These are phyloP conservation scores for Dothideomycetes sp. DNA, from an alignment of 2,329 filamentous ascomycete genomes.

Conservation along the genomic window DNA sequence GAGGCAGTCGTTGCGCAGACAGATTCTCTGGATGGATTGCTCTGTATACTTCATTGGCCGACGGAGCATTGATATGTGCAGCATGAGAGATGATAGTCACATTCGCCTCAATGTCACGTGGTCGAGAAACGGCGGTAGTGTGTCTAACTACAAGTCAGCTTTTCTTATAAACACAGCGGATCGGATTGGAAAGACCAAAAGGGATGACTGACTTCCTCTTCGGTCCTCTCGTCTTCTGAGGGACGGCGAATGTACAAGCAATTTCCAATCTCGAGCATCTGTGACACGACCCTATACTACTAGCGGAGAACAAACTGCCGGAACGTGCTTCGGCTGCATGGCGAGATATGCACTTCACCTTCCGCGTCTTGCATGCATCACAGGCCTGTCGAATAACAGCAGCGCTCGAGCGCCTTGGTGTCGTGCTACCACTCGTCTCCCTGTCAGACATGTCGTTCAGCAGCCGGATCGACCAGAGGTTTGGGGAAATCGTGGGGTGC, in stretches of 20 bases:
- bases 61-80: no score
- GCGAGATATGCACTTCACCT: neutral
- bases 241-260: neutral
- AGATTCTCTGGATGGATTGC: no score
- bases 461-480: no score
- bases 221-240: neutral
- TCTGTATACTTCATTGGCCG: no score
- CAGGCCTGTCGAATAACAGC: neutral
- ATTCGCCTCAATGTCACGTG: no score
- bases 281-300: neutral
- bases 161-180: no score
- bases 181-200: neutral
- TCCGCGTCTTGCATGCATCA: neutral
- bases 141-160: no score
- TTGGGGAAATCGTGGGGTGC: neutral
- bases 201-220: neutral
- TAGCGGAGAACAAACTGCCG: no score
- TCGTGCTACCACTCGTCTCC: neutral
- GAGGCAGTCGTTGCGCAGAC: no score
- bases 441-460: neutral
- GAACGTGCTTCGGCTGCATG: neutral
- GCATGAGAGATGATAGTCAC: no score
- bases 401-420: neutral
- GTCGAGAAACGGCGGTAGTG: no score
- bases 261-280: neutral